phyloP scores from a whole-genome alignment of 257 asterid species.

The Cynanchum wilfordii region DNA sequence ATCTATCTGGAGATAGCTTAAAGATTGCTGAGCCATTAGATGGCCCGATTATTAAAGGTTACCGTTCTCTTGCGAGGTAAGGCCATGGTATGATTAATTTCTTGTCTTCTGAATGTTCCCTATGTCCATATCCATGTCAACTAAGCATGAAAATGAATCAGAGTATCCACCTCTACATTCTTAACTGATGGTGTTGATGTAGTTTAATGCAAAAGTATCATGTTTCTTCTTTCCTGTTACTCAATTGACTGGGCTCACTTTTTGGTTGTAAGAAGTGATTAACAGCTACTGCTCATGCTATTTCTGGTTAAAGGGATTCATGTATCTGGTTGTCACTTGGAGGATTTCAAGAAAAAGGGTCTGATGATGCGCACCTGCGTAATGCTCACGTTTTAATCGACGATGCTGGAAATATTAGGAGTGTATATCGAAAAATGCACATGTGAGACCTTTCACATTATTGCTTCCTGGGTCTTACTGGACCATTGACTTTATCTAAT shows the following conservation, averaged over 20 bases:
- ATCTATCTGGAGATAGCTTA: constrained; percentile 71
- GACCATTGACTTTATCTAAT: background rate
- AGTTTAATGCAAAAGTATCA: background rate
- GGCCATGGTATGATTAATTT: constrained; percentile 3
- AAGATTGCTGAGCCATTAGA: constrained; percentile 70
- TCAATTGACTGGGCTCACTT: background rate
- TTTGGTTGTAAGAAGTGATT: constrained; percentile 1
- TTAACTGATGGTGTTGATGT: background rate
- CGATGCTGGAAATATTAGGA: constrained; percentile 61
- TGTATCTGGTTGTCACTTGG: constrained; percentile 90
- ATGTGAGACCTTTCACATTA: constrained; percentile 37
- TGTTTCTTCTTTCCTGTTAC: background rate
- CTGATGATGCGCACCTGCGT: constrained; percentile 65
- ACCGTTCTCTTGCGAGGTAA: constrained; percentile 76
- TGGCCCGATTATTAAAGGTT: constrained; percentile 72
- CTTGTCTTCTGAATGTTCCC: background rate
- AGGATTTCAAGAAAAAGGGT: constrained; percentile 85
- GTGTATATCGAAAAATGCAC: constrained; percentile 80
- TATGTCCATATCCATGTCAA: no score
- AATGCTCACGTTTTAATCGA: constrained; percentile 85
- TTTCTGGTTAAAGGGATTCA: constrained; percentile 51
- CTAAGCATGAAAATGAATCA: background rate
- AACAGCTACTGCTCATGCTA: constrained; percentile 11
- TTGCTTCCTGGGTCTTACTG: constrained; percentile 9
- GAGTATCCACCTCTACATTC: background rate